Conservation (phyloP, 768 basidiomycete genomes). For the Kwoniella sp. region DNA sequence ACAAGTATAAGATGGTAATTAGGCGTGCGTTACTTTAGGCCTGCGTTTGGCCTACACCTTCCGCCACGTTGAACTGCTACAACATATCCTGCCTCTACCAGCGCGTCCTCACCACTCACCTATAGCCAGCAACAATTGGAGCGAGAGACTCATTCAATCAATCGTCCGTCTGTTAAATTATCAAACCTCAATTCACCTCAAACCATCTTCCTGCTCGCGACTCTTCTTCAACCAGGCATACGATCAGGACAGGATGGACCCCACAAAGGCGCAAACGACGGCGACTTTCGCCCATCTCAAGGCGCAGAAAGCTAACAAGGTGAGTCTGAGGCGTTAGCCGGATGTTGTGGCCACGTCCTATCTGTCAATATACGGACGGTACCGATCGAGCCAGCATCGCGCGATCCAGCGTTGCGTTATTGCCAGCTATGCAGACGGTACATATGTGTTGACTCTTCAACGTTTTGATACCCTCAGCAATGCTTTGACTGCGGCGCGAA, state of each 20-base stretch:
- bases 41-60: not conserved
- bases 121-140: not conserved
- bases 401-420: not conserved
- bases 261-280: conserved; percentile 77
- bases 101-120: not conserved
- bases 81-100: not conserved
- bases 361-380: not conserved
- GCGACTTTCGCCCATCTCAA: conserved; percentile 80
- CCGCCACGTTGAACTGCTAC: not conserved
- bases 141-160: not conserved
- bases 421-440: not conserved
- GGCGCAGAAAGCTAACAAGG: conserved; percentile 77
- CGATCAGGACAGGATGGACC: conserved; percentile 38
- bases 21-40: not conserved
- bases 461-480: conserved; percentile 59
- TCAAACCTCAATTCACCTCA: not conserved
- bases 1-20: no score
- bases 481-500: conserved; percentile 96
- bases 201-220: not conserved
- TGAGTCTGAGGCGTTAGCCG: conserved; percentile 29
- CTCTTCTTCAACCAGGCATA: not conserved
- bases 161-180: no score
- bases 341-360: not conserved
- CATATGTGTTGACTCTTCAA: no score
- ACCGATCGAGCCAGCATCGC: not conserved